Base-by-base conservation (phyloP, 768 basidiomycete genomes). In the Leucosporidium scottii region DNA sequence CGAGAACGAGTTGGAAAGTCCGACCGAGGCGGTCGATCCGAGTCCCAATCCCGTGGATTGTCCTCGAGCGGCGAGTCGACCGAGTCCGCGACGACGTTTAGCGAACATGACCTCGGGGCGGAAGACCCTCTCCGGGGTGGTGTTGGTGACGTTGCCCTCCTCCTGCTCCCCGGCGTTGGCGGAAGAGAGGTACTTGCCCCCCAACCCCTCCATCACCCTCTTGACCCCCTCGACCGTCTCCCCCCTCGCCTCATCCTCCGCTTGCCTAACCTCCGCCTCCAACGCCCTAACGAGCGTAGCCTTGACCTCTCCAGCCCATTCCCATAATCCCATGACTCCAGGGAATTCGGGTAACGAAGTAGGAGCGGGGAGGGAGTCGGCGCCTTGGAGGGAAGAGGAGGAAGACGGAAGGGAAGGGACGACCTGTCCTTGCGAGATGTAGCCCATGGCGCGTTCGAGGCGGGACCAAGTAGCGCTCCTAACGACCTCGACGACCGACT, bases 41-140 rank as follows among this genome's bases (percentile, higher is more conserved):
- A 86, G 83, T 5, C 88, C 86, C 25, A 94, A 71, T 13, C 74
- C 84, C 61, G 89, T 88, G 62, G 91, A 85, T 28, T 90, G 89
- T 9, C 97, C 85, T 30, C 91, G 90, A 73, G 91, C 88, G 55
- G 89, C 87, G 53, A 89, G 87, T 78, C 61, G 71, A 36, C 73
- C 76, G 65, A 76, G 74, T 72, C 76, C 74, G 12, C 82, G 78
- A 34, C 80, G 77, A 28, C 81, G 82, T 53, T 83, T 78, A 63
- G 84, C 85, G 80, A 98, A 99, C 96, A 99, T 98, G 20, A 91
- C 94, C 76, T 94, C 89, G n/a, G 94, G 91, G 81, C 90, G 86
- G 82, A 99, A 99, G 18, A 94, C 85, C 31, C 91, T 83, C 64
- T 85, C 83, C 59, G 85, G 85, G 10, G 30, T 61, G 55, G 39